Base-by-base conservation (phyloP, 768 basidiomycete species). In the Lactarius evosmus region DNA sequence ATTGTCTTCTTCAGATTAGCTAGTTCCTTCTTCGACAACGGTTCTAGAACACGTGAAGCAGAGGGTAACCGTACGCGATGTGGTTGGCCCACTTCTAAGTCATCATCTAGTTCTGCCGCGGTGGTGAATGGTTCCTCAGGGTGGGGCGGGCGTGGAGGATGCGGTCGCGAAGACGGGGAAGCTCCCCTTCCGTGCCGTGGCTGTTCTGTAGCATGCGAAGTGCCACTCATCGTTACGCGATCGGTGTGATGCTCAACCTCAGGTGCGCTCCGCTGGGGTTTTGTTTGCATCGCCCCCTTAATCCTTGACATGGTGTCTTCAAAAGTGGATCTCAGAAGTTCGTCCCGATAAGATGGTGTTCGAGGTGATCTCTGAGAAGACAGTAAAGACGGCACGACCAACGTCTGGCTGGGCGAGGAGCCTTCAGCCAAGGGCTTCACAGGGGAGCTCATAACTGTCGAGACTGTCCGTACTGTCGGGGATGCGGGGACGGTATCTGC, bases 221-320 rank as follows among this genome's bases (percentile, higher is more conserved):
- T 44, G 16, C 49, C 41, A 44, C 38, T 60, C 25, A 32, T 25
- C 17, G 38, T 27, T n/a, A 29, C 57, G 62, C 69, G 70, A 44
- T 67, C 56, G 9, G 19, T 19, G 51, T 60, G 54, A 63, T 72
- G 72, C 65, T 70, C 60, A 67, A 70, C 50, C 82, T 81, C 50
- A 68, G 34, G 12, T 33, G 74, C 25, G 78, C 75, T 62, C 86
- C 59, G 38, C 17, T 56, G 60, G 19, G 72, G 87, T 85, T 89
- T 88, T 33, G 80, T 81, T 71, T 84, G 82, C 61, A 94, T 70
- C 16, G 87, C 92, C 34, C 89, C 91, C 70, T 87, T 93, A 70
- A 94, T 93, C 46, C 92, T 84, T 7, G 89, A 90, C 83, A 94
- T 91, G 30, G 85, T 83, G 71, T 94, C 90, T 70, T 91, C 85